Conservation (phyloP, 2,329 filamentous ascomycete species). For the Fusarium veterinarium region DNA sequence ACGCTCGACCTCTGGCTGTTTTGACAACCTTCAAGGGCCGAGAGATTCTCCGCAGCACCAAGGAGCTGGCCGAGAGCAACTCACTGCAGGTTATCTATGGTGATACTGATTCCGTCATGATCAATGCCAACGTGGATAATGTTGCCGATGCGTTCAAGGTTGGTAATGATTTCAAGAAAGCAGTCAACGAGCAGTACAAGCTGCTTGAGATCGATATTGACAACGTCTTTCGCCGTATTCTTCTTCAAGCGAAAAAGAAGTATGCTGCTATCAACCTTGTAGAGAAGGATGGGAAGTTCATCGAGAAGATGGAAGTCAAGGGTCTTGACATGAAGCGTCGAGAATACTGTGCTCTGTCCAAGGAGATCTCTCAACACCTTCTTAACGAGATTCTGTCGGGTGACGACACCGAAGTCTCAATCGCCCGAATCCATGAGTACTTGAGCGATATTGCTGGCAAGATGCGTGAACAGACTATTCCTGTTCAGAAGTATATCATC, state of each 20-base stretch:
- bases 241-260: slow-evolving; percentile 99
- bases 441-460: slow-evolving; percentile 84
- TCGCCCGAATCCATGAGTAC: slow-evolving; percentile 93
- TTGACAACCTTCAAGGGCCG: slow-evolving; percentile 97
- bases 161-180: slow-evolving; percentile 92
- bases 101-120: slow-evolving; percentile 99
- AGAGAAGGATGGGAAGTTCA: slow-evolving; percentile 86
- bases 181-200: slow-evolving; percentile 93
- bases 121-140: slow-evolving; percentile 97
- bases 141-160: slow-evolving; percentile 91
- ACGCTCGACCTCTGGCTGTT: slow-evolving; percentile 92
- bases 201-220: slow-evolving; percentile 98
- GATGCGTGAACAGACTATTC: slow-evolving; percentile 84
- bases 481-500: slow-evolving; percentile 92
- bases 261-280: slow-evolving; percentile 97
- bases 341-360: slow-evolving; percentile 95
- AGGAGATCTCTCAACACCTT: slow-evolving; percentile 90
- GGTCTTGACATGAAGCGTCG: slow-evolving; percentile 97
- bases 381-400: slow-evolving; percentile 96
- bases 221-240: slow-evolving; percentile 91
- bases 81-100: slow-evolving; percentile 97
- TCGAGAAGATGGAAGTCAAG: slow-evolving; percentile 97
- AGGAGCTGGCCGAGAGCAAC: slow-evolving; percentile 91
- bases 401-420: slow-evolving; percentile 87
- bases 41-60: slow-evolving; percentile 96